These are phyloP conservation scores for Atractiella rhizophila DNA, from an alignment of 768 basidiomycete genomes.

Conservation along the genomic window DNA sequence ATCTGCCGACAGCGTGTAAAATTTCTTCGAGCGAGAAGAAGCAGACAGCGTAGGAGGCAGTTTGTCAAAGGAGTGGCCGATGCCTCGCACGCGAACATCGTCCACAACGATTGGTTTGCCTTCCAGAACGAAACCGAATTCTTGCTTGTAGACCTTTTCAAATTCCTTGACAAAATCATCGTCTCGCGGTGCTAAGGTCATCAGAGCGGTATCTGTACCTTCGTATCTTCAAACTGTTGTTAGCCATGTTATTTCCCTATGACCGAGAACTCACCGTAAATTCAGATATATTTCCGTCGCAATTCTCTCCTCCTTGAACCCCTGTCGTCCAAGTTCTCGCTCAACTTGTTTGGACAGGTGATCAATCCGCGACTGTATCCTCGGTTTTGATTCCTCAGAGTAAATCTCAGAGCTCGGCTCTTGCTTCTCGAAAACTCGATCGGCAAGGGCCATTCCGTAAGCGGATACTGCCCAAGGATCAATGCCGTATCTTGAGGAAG, in stretches of 20 bases:
- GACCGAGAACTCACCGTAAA: conserved; percentile 16
- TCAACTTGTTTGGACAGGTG: conserved; percentile 38
- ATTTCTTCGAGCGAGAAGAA: conserved; percentile 49
- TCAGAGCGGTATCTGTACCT: conserved; percentile 74
- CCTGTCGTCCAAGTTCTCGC: conserved; percentile 46
- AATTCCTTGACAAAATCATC: conserved; percentile 45
- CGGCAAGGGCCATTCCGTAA: conserved; percentile 51
- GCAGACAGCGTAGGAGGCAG: conserved; percentile 48
- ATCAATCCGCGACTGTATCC: conserved; percentile 42
- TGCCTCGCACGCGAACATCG: conserved; percentile 66
- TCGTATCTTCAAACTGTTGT: conserved; percentile 34
- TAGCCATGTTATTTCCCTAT: neutral
- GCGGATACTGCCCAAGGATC: too few species aligned
- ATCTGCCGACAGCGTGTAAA: conserved; percentile 23
- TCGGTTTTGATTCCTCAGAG: conserved; percentile 32
- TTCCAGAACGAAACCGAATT: conserved; percentile 63
- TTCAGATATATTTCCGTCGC: conserved; percentile 37
- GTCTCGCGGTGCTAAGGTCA: conserved; percentile 32
- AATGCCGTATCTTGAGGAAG: too few species aligned
- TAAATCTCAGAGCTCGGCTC: conserved; percentile 65
- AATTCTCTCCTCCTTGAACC: conserved; percentile 49
- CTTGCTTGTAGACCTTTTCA: conserved; percentile 48
- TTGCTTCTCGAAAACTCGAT: conserved; percentile 48
- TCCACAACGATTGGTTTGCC: conserved; percentile 63
- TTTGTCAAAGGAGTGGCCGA: conserved; percentile 82